These are phyloP conservation scores for Hymenochaete sp. DNA, from an alignment of 1,284 basidiomycete species.

Conservation along the genomic window DNA sequence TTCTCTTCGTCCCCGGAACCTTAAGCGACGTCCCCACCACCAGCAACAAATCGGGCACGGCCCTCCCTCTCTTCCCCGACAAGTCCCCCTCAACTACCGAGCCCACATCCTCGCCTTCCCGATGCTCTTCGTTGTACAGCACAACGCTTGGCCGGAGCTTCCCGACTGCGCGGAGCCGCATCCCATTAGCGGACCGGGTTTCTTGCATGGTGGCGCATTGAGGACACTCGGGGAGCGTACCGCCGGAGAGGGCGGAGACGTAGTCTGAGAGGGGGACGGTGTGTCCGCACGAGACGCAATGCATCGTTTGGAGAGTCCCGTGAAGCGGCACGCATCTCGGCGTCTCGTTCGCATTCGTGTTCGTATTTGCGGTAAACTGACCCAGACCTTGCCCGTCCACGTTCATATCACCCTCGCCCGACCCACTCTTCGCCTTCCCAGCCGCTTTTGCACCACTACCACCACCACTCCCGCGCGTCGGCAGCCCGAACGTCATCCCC, in stretches of 20 bases:
- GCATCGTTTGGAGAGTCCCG: conserved; percentile 72
- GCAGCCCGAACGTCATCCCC: conserved; percentile 73
- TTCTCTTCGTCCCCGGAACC: conserved; percentile 88
- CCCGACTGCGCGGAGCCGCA: too few species aligned
- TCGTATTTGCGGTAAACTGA: conserved; percentile 19
- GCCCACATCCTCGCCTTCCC: too few species aligned
- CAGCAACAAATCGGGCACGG: conserved; percentile 75
- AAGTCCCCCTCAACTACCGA: too few species aligned
- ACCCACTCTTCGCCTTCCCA: conserved; percentile 18
- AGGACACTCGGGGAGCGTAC: conserved; percentile 70
- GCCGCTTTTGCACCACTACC: conserved; percentile 29
- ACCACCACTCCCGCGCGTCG: conserved; percentile 48
- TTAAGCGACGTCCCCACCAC: conserved; percentile 88
- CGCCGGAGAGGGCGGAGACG: conserved; percentile 45
- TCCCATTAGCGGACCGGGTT: too few species aligned
- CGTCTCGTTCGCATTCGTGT: conserved; percentile 28
- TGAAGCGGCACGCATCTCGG: conserved; percentile 87
- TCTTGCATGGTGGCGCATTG: conserved; percentile 83
- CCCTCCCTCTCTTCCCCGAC: conserved; percentile 72
- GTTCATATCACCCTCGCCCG: conserved; percentile 15
- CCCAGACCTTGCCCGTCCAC: conserved; percentile 13
- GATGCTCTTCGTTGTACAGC: too few species aligned
- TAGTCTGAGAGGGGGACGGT: conserved; percentile 58
- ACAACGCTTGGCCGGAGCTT: too few species aligned
- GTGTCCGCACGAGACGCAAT: conserved; percentile 76